phyloP scores from a whole-genome alignment of 768 basidiomycete genomes.

The Scleroderma citrinum region DNA sequence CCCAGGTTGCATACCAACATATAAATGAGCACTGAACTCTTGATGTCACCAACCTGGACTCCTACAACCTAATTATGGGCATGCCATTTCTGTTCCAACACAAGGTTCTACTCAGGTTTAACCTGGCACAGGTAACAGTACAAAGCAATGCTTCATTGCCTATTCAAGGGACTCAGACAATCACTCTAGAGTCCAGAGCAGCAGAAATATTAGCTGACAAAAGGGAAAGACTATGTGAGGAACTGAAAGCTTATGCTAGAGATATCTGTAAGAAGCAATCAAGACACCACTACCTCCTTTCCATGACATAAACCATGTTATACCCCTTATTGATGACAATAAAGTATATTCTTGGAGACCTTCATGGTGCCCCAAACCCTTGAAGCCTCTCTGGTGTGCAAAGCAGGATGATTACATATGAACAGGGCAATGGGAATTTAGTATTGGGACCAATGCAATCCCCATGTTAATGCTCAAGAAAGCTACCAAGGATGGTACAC shows the following conservation, averaged over 20 bases:
- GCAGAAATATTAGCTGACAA: background rate
- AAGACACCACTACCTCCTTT: slow-evolving; percentile 28
- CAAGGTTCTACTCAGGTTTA: slow-evolving; percentile 22
- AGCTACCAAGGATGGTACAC: slow-evolving; percentile 11
- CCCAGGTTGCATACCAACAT: slow-evolving; percentile 11
- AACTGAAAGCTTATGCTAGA: slow-evolving; percentile 17
- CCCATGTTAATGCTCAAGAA: slow-evolving; percentile 32
- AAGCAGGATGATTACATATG: slow-evolving; percentile 27
- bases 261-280: slow-evolving; percentile 19
- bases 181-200: background rate
- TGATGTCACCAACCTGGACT: slow-evolving; percentile 32
- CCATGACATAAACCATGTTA: slow-evolving; percentile 31
- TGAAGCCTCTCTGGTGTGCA: slow-evolving; percentile 17
- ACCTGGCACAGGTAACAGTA: slow-evolving; percentile 14
- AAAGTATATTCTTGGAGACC: slow-evolving; percentile 31
- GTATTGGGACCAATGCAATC: slow-evolving; percentile 19
- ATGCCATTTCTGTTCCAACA: slow-evolving; percentile 35
- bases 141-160: slow-evolving; percentile 8
- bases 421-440: slow-evolving; percentile 27
- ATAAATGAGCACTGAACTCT: slow-evolving; percentile 22
- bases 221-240: slow-evolving; percentile 6
- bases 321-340: slow-evolving; percentile 28
- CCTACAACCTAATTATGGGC: slow-evolving; percentile 35
- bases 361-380: slow-evolving; percentile 31
- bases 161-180: slow-evolving; percentile 9